Evolutionary conservation across 768 basidiomycete species (phyloP), one percentile per base, ranked within the genome.

Genomic region (Naganishia friedmannii): DNA sequence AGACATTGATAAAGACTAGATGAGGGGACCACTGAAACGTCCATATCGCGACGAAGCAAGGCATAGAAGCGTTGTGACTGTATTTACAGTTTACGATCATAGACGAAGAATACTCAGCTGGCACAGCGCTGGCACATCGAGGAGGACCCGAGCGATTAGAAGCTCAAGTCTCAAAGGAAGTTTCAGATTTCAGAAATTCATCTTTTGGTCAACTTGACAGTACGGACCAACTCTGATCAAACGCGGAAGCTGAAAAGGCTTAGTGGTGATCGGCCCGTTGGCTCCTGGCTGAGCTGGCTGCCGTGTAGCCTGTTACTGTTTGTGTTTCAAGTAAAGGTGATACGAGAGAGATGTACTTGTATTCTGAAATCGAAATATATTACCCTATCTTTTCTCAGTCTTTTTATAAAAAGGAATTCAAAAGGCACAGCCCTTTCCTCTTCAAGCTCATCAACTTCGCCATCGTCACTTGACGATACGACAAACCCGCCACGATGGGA

Each of bases 401-500:
- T 42, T 17, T 13, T 8, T 42, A 10, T 2, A 42, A 10, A 8
- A 42, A 5, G 42, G 15, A 42, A 42, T 15, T 42, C 42, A 42
- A 42, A 15, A 42, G 42, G 42, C 42, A 8, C 42, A 42, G 15
- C 15, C 15, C 15, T 17, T 17, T 8, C 42, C 7, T 32, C 13
- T 56, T n/a, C n/a, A n/a, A n/a, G n/a, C n/a, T 56, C 28, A 29
- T 32, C 31, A 12, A 56, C 32, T 15, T 21, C 55, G 4, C 3
- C 60, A 28, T 65, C 60, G 8, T n/a, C 19, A 7, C 10, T 26
- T 31, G 21, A n/a, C 46, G 19, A 5, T 46, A 53, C 39, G 9
- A 17, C 10, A 29, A 54, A 31, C 4, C 13, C 17, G 32, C 21
- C 26, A 53, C 32, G 42, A 73, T 73, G 72, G 72, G 72, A 19